Conservation (phyloP, 2,329 filamentous ascomycete species). For the Cylindrodendrum hubeiense region DNA sequence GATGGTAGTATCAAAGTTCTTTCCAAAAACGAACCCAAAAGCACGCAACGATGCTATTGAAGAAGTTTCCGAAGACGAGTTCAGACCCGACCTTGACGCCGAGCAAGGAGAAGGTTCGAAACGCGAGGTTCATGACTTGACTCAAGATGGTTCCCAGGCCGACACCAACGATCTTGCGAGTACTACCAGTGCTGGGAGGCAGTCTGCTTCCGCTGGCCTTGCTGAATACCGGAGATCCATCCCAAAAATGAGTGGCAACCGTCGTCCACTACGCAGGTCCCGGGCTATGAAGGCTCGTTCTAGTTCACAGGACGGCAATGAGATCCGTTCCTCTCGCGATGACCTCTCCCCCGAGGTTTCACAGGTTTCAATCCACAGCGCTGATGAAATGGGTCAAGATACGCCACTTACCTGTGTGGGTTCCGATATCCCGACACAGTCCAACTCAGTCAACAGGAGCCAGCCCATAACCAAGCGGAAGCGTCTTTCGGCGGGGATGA, state of each 20-base stretch:
- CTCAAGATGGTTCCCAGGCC: constrained; percentile 34
- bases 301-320: constrained; percentile 7
- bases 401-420: constrained; percentile 36
- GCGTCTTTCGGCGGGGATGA: not conserved
- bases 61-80: constrained; percentile 20
- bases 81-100: not conserved
- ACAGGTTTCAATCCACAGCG: constrained; percentile 28
- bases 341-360: not conserved
- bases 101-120: not conserved
- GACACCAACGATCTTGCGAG: constrained; percentile 36
- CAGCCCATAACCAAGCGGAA: constrained; percentile 26
- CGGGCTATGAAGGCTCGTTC: not conserved
- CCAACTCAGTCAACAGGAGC: constrained; percentile 13
- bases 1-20: constrained; percentile 5
- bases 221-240: constrained; percentile 39
- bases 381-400: constrained; percentile 39
- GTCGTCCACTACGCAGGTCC: constrained; percentile 20
- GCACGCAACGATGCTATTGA: constrained; percentile 22
- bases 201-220: constrained; percentile 21
- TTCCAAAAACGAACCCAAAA: not conserved
- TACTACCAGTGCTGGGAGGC: constrained; percentile 26
- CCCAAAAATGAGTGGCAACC: constrained; percentile 6
- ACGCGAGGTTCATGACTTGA: constrained; percentile 31
- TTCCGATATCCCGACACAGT: constrained; percentile 37
- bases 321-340: not conserved